Evolutionary conservation across 2,329 filamentous ascomycete genomes (phyloP), one percentile per base, ranked within the genome.

Genomic region (Xylaria polymorpha): DNA sequence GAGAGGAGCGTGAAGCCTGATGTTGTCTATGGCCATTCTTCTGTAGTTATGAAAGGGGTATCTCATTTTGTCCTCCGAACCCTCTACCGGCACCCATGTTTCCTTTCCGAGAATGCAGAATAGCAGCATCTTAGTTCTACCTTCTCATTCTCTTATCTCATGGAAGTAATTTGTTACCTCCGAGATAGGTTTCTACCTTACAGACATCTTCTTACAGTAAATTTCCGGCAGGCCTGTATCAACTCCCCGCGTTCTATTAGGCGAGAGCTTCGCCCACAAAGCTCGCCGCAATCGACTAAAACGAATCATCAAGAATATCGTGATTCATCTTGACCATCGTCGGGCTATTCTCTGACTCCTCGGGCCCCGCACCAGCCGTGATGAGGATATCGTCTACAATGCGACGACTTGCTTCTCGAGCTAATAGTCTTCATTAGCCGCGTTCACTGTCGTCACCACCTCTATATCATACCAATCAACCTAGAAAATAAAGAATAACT

Each of bases 361-460:
- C 86, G 3, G 81, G 81, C 41, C 86, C 86, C 4, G 87, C 91
- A 2, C 93, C 93, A 4, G 93, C 93, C 50, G 92, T 93, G 51
- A 92, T 81, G 7, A 96, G 82, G 57, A 97, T 87, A 76, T 95
- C 92, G 61, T 94, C 91, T 0, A 97, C 92, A 68, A 97, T 95
- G 65, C 90, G 87, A 78, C 87, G 91, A 76, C 92, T 94, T 4
- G 93, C 93, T 80, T 96, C 92, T 64, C 91, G 88, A 37, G 93
- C 93, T 91, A 58, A 60, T 66, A 44, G 18, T 57, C 25, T 29
- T 48, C n/a, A n/a, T 64, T 48, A 69, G 57, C 56, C 67, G 3
- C 50, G 12, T 25, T 48, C 60, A 25, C 10, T 8, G 10, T 50
- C 22, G 2, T 20, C 10, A 25, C n/a, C n/a, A n/a, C n/a, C n/a